Evolutionary conservation across 306 rosid genomes (phyloP), one percentile per base, ranked within the genome.

Genomic region (Biancaea sappan): DNA sequence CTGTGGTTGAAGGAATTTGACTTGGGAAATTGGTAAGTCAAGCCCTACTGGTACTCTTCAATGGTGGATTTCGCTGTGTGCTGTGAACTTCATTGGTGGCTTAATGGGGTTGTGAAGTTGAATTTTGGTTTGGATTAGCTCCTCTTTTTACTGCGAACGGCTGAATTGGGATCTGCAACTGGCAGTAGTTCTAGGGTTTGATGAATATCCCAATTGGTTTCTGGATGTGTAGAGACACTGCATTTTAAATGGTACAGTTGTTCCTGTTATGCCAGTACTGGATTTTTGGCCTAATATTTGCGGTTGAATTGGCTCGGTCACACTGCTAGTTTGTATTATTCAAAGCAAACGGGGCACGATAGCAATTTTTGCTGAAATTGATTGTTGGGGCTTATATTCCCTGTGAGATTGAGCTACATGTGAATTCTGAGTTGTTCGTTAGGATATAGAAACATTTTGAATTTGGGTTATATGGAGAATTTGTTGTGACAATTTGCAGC

Each of bases 141-240:
- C 2, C 22, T 41, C 28, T 56, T 41, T 44, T 44, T 41, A 22
- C 61, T 32, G 4, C 34, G 16, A 43, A 59, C 14, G 59, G 22
- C 71, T 29, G 51, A 74, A 64, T 47, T 72, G 61, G 73, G 82
- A 78, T 74, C 58, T 81, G 53, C 34, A 24, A 47, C 28, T 41
- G 66, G 40, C 46, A 47, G 11, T n/a, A 48, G 48, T 78, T 78
- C 85, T 89, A 89, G 94, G 89, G 91, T 89, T 88, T 85, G 31
- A 41, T 12, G 60, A 56, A 31, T 64, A 40, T 74, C 73, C 34
- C 50, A 74, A 46, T 83, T 80, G 34, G 31, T 81, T 72, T 38
- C 34, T 64, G 50, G 54, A 44, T 32, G 26, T 61, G 69, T 63
- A 62, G 24, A 60, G 73, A 51, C 69, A 73, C 79, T 65, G 63